Conservation (phyloP, 352 stramenopile species). For the Aphanomyces astaci region DNA sequence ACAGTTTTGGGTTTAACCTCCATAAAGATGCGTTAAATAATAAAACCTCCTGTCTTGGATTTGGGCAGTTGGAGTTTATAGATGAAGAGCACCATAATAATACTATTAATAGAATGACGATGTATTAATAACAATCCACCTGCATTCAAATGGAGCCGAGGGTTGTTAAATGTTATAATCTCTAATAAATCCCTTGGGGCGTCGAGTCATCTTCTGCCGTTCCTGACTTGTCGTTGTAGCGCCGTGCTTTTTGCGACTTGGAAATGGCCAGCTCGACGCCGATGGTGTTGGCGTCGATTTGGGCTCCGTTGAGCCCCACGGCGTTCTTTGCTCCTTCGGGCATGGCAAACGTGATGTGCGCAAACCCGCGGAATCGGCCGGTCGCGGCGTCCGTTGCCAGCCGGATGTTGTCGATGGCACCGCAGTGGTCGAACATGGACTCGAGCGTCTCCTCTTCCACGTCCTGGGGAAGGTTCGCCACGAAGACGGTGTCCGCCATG, state of each 20-base stretch:
- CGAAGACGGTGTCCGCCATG: neutral
- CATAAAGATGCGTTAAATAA: no score
- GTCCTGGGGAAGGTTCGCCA: neutral
- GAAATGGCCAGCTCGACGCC: conserved; percentile 7
- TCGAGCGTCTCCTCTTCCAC: conserved; percentile 45
- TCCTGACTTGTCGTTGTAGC: neutral
- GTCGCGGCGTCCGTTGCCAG: conserved; percentile 86
- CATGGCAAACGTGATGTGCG: conserved; percentile 13
- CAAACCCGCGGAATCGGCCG: conserved; percentile 53
- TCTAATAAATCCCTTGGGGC: neutral
- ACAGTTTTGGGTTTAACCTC: no score
- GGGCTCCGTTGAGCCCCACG: neutral
- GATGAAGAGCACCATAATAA: no score
- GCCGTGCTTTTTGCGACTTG: neutral
- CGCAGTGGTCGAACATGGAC: conserved; percentile 91
- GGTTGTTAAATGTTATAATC: neutral
- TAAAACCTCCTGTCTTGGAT: no score
- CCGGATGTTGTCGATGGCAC: conserved; percentile 90
- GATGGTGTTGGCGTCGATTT: conserved; percentile 7
- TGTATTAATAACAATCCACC: neutral
- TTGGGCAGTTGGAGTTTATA: no score
- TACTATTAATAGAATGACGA: neutral
- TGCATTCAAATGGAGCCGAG: neutral
- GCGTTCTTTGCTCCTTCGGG: neutral
- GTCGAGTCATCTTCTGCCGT: neutral